phyloP scores from a whole-genome alignment of 208 protist genomes.

The Herpetomonas tarakana region DNA sequence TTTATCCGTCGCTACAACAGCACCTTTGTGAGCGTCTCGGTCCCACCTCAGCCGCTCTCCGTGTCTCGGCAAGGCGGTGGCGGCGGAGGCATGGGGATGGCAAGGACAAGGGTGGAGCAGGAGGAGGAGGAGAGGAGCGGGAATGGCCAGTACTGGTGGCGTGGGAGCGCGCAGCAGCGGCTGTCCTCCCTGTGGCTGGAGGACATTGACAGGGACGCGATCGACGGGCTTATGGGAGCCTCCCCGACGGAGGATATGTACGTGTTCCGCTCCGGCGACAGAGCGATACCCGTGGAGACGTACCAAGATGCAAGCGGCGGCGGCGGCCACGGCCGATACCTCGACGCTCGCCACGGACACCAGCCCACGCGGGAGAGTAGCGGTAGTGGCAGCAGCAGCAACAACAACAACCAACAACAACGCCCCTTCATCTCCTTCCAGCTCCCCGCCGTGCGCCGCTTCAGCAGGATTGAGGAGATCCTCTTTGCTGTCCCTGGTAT shows the following conservation, averaged over 20 bases:
- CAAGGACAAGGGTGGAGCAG: no score
- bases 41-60: conserved; percentile 37
- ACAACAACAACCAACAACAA: no score
- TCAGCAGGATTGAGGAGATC: conserved; percentile 85
- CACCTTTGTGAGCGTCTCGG: conserved; percentile 57
- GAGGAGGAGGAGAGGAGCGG: no score
- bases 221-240: background rate
- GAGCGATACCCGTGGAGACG: background rate
- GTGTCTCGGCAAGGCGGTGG: background rate
- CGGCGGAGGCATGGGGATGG: background rate
- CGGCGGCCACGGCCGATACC: background rate
- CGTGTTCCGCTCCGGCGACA: background rate
- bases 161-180: background rate
- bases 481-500: conserved; percentile 87
- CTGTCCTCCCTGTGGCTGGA: conserved; percentile 1
- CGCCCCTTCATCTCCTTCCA: conserved; percentile 5
- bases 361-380: background rate
- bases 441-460: conserved; percentile 56
- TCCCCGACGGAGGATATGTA: background rate
- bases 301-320: background rate
- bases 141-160: background rate
- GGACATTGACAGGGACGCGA: background rate
- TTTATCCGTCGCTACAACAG: conserved; percentile 77
- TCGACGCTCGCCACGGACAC: conserved; percentile 5
- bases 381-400: no score